Evolutionary conservation across 169 alveolate species (phyloP), one percentile per base, ranked within the genome.

Genomic region (Plasmodium billcollinsi): DNA sequence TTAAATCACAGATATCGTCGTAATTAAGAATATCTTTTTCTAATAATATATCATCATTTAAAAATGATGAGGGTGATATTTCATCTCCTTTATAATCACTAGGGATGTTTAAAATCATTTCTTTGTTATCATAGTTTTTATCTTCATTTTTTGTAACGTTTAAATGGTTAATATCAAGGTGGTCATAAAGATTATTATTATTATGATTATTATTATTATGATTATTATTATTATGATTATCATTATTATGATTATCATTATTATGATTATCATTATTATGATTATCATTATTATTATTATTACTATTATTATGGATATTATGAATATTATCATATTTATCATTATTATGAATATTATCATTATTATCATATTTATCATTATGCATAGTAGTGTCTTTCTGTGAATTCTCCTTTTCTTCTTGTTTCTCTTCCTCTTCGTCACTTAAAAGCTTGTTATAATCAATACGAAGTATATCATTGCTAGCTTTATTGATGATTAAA

Each of bases 401-500:
- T 39, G 8, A 5, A 39, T 39, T 39, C 2, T 39, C 11, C 2
- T 39, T 39, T 39, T 39, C 47, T 39, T 39, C 47, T 39, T 39
- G 47, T 39, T 39, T 39, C 47, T 39, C 47, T 39, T 39, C 47
- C 47, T 39, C 47, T 39, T 29, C 21, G 52, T 76, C 76, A 49
- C 70, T 33, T 6, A 70, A 11, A 7, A 83, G 62, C n/a, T 83
- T 67, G 14, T 67, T 24, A 62, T 83, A 83, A 61, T 83, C 73
- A 3, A 83, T 3, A n/a, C 83, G 33, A 18, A 83, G 59, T 1
- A 83, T 83, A n/a, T 83, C 91, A 29, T 83, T 83, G 21, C 91
- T 83, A 29, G 91, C 91, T 18, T 72, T 83, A 26, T 62, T 70
- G 0, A 83, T 61, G 45, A 39, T 47, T 29, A 83, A 49, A 24